A percentile compares a stretch with the other conserved stretches of the same genome.
These are phyloP conservation scores for Camillea tinctor DNA, from an alignment of 2,329 filamentous ascomycete genomes.

Conservation along the genomic window DNA sequence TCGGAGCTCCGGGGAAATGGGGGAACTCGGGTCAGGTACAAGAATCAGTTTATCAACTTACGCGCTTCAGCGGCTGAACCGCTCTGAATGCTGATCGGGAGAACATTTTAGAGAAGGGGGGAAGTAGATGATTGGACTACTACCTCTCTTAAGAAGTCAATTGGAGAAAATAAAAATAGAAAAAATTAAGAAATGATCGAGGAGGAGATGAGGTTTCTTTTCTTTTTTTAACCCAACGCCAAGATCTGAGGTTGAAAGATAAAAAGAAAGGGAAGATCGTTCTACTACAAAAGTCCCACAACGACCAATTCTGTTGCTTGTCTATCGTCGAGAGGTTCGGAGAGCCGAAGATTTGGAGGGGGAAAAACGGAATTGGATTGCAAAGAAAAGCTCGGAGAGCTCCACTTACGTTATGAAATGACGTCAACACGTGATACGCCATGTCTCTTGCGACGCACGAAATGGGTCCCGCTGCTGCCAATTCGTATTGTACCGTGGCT, in stretches of 20 bases:
- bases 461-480: neutral
- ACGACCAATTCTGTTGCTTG: neutral
- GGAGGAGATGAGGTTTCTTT: slow-evolving; percentile 2
- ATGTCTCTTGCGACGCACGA: slow-evolving; percentile 4
- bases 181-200: slow-evolving; percentile 1
- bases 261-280: slow-evolving; percentile 5
- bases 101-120: slow-evolving; percentile 46
- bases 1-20: slow-evolving; percentile 12
- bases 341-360: neutral
- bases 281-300: neutral
- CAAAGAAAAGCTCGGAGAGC: slow-evolving; percentile 11
- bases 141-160: slow-evolving; percentile 7
- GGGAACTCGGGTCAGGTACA: slow-evolving; percentile 5
- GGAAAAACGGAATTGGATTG: slow-evolving; percentile 4
- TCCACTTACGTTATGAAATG: slow-evolving; percentile 3
- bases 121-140: too few relatives aligned
- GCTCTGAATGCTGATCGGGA: slow-evolving; percentile 54
- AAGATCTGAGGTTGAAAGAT: neutral
- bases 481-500: too few relatives aligned
- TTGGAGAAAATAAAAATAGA: slow-evolving; percentile 7
- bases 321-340: neutral
- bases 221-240: too few relatives aligned
- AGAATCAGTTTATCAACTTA: slow-evolving; percentile 35
- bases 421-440: slow-evolving; percentile 21
- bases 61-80: slow-evolving; percentile 55